Percentiles rank a stretch among this genome's conserved stretches.
Conservation (phyloP, 805 yeast species). For the Schwanniomyces vanrijiae region DNA sequence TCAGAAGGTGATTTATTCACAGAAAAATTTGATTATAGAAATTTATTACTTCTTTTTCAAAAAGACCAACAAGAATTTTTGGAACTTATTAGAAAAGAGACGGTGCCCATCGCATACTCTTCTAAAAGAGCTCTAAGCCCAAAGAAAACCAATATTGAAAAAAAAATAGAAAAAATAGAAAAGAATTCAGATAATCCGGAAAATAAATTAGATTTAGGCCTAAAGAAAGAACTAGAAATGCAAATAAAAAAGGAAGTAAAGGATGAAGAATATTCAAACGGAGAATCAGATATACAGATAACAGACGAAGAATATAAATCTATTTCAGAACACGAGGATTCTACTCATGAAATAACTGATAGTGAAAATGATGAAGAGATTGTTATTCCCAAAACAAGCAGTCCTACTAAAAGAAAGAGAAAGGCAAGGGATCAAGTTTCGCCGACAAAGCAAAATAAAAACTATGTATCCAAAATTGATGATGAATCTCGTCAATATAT, state of each 20-base stretch:
- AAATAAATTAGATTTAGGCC: no score
- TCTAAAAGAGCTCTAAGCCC: constrained; percentile 2
- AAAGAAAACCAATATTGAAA: constrained; percentile 4
- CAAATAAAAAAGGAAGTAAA: constrained; percentile 6
- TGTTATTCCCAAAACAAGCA: constrained; percentile 6
- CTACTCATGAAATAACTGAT: constrained; percentile 16
- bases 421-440: constrained; percentile 4
- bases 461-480: constrained; percentile 5
- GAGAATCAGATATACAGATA: neutral
- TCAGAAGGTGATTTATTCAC: constrained; percentile 32
- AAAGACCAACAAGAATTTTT: constrained; percentile 29
- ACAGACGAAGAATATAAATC: neutral
- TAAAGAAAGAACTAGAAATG: neutral
- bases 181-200: neutral
- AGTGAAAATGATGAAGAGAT: constrained; percentile 18
- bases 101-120: constrained; percentile 25
- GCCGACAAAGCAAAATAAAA: constrained; percentile 3
- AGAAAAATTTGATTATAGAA: constrained; percentile 39
- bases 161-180: constrained; percentile 7
- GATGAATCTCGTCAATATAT: constrained; percentile 7
- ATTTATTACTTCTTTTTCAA: constrained; percentile 20
- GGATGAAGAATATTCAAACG: neutral
- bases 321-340: constrained; percentile 9
- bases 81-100: constrained; percentile 24
- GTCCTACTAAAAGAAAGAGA: constrained; percentile 5